These are phyloP conservation scores for Pyrrhoderma lamaoense DNA, from an alignment of 1,284 basidiomycete genomes.

Conservation along the genomic window DNA sequence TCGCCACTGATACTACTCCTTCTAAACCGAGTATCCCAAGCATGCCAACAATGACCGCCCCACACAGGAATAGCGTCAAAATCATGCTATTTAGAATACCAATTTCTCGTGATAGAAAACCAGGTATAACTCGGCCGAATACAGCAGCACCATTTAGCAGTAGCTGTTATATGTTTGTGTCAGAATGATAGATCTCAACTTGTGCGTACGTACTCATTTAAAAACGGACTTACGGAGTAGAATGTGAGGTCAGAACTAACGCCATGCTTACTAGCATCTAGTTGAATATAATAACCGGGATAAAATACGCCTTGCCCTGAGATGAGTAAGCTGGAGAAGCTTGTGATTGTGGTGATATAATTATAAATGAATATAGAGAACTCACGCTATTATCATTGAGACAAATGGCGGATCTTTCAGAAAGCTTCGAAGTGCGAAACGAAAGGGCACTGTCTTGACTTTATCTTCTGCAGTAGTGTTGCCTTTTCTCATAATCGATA, in stretches of 20 bases:
- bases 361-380: conserved; percentile 5
- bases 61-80: background rate
- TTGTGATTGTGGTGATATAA: background rate
- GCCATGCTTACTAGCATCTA: conserved; percentile 10
- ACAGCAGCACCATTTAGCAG: conserved; percentile 8
- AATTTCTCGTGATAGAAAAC: conserved; percentile 1
- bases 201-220: background rate
- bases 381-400: conserved; percentile 5
- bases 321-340: conserved; percentile 1
- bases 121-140: conserved; percentile 9
- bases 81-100: conserved; percentile 10
- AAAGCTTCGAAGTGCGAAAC: conserved; percentile 1
- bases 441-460: background rate
- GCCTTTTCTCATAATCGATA: conserved; percentile 25
- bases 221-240: conserved; percentile 10
- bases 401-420: conserved; percentile 9
- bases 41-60: conserved; percentile 21
- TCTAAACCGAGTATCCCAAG: conserved; percentile 18
- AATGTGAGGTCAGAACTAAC: conserved; percentile 13
- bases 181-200: conserved; percentile 11
- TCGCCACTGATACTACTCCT: conserved; percentile 14
- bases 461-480: conserved; percentile 12
- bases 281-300: conserved; percentile 17
- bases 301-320: conserved; percentile 8
- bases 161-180: conserved; percentile 6